These are phyloP conservation scores for Plasmodium vinckei DNA, from an alignment of 169 alveolate genomes.

Conservation along the genomic window DNA sequence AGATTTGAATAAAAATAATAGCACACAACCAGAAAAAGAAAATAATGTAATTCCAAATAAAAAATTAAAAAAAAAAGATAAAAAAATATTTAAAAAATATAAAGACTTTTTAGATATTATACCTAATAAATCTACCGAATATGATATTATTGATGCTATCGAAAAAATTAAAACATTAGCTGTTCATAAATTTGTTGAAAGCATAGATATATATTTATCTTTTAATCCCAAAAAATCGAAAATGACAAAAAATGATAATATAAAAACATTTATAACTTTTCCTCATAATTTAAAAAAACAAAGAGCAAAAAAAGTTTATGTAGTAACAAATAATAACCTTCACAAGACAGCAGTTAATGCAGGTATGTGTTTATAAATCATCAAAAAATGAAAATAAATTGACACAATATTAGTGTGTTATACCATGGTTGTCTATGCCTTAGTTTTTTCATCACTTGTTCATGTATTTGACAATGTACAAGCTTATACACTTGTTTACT, in stretches of 20 bases:
- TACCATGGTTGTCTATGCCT: background rate
- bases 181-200: slow-evolving; percentile 71
- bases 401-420: no score
- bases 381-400: background rate
- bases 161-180: slow-evolving; percentile 74
- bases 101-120: slow-evolving; percentile 52
- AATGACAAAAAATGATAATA: slow-evolving; percentile 74
- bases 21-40: background rate
- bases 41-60: slow-evolving; percentile 3
- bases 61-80: slow-evolving; percentile 71
- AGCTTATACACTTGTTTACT: no score
- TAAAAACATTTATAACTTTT: slow-evolving; percentile 71
- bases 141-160: slow-evolving; percentile 49
- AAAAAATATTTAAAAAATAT: slow-evolving; percentile 65
- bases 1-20: no score
- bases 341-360: slow-evolving; percentile 28
- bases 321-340: slow-evolving; percentile 31
- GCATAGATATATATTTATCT: slow-evolving; percentile 67
- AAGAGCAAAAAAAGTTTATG: slow-evolving; percentile 67
- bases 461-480: background rate
- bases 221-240: slow-evolving; percentile 62
- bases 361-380: background rate
- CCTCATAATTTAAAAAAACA: slow-evolving; percentile 74
- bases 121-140: slow-evolving; percentile 51
- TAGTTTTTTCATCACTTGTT: background rate